Evolutionary conservation across 1,139 yeast species (phyloP).

Genomic region (Suhomyces bribrorum): DNA sequence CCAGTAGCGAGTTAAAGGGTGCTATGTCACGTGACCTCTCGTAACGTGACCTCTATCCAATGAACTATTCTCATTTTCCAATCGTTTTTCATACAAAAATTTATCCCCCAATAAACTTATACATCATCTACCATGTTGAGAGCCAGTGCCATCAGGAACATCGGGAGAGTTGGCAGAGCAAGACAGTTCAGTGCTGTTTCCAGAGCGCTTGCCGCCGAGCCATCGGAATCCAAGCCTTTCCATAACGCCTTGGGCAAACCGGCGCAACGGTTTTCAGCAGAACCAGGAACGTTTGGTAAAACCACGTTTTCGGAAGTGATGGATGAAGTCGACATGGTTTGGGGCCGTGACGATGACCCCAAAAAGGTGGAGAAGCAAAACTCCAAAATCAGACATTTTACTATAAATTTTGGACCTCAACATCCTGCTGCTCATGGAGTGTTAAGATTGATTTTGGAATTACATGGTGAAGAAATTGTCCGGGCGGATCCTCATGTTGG

Average conservation of each 20-base stretch:
- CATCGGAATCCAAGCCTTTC: constrained; percentile 28
- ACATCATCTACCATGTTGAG: constrained; percentile 22
- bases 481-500: constrained; percentile 91
- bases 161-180: constrained; percentile 9
- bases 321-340: constrained; percentile 51
- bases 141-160: constrained; percentile 19
- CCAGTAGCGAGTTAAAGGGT: too few species aligned
- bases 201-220: constrained; percentile 22
- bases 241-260: constrained; percentile 40
- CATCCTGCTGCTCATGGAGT: constrained; percentile 97
- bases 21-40: not conserved
- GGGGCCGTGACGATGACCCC: constrained; percentile 50
- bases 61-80: constrained; percentile 23
- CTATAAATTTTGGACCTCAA: constrained; percentile 90
- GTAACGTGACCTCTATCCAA: constrained; percentile 18
- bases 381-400: constrained; percentile 77
- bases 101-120: constrained; percentile 3
- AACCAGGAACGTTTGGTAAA: constrained; percentile 37
- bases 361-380: constrained; percentile 46
- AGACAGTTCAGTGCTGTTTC: constrained; percentile 19
- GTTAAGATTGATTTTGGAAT: constrained; percentile 79
- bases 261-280: constrained; percentile 37
- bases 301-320: constrained; percentile 48
- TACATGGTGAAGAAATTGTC: constrained; percentile 86
- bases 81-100: constrained; percentile 5